Evolutionary conservation across 2,329 filamentous ascomycete species (phyloP).

Genomic region (Zasmidium cellare): DNA sequence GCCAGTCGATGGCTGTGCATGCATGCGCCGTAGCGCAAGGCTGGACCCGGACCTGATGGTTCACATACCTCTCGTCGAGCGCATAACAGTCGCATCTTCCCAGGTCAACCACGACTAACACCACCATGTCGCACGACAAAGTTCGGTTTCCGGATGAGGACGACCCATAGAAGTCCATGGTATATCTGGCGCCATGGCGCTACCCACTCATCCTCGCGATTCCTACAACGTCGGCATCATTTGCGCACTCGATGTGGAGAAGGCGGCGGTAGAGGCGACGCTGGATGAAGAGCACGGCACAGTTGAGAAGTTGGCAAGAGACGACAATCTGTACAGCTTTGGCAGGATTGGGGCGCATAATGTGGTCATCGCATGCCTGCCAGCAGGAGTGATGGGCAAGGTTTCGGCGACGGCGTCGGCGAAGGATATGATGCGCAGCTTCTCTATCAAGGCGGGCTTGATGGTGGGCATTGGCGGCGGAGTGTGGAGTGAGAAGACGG

Average conservation of each 20-base stretch:
- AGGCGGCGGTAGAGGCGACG: conserved; percentile 19
- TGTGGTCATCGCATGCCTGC: conserved; percentile 25
- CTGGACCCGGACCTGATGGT: too few species aligned
- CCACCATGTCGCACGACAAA: too few species aligned
- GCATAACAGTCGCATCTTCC: too few species aligned
- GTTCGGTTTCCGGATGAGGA: too few species aligned
- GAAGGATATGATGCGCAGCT: conserved; percentile 17
- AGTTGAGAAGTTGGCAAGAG: background rate
- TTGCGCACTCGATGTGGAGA: background rate
- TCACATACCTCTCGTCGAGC: too few species aligned
- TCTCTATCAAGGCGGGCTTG: conserved; percentile 22
- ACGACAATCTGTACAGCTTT: conserved; percentile 25
- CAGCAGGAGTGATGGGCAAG: conserved; percentile 15
- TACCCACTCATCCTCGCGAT: too few species aligned
- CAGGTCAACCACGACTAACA: too few species aligned
- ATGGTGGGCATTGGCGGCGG: conserved; percentile 30
- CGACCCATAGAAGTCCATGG: too few species aligned
- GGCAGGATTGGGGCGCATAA: conserved; percentile 25
- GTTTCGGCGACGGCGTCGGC: conserved; percentile 14
- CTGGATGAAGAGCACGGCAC: conserved; percentile 14
- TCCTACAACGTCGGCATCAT: background rate
- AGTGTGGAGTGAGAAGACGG: conserved; percentile 13
- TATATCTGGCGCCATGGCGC: too few species aligned
- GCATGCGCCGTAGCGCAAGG: too few species aligned
- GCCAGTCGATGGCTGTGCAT: too few species aligned